Percentiles rank a stretch among this genome's conserved stretches.
phyloP scores from a whole-genome alignment of 176 grass and related monocot genomes.

The Puccinellia tenuiflora region DNA sequence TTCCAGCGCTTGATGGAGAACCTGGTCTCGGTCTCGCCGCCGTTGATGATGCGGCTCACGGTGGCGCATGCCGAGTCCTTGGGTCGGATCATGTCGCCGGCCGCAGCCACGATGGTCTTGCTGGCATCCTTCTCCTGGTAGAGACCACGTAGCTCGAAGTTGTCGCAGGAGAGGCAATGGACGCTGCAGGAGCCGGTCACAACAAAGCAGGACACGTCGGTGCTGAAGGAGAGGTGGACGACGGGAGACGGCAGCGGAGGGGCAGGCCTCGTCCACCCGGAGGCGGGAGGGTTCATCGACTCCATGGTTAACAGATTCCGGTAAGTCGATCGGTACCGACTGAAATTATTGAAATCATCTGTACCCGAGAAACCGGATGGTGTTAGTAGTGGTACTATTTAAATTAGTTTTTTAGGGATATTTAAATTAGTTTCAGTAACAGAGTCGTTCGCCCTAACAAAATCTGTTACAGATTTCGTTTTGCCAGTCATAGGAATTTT shows the following conservation, averaged over 20 bases:
- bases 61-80: constrained; percentile 14
- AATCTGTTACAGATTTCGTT: not conserved
- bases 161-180: constrained; percentile 51
- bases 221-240: constrained; percentile 49
- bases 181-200: constrained; percentile 30
- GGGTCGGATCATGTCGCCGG: constrained; percentile 17
- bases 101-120: not conserved
- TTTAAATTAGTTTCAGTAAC: not conserved
- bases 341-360: too few relatives aligned
- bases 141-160: constrained; percentile 40
- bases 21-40: not conserved
- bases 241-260: constrained; percentile 16
- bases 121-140: constrained; percentile 30
- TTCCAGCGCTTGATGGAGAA: constrained; percentile 11
- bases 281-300: not conserved
- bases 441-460: not conserved
- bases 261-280: not conserved
- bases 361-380: too few relatives aligned
- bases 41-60: not conserved
- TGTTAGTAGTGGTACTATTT: too few relatives aligned
- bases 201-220: constrained; percentile 49
- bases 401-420: too few relatives aligned
- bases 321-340: too few relatives aligned
- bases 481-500: not conserved
- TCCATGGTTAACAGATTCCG: too few relatives aligned